Percentiles rank a stretch among this genome's conserved stretches.
phyloP scores from a whole-genome alignment of 2,329 filamentous ascomycete species.

The Aspergillus spinulosporus region DNA sequence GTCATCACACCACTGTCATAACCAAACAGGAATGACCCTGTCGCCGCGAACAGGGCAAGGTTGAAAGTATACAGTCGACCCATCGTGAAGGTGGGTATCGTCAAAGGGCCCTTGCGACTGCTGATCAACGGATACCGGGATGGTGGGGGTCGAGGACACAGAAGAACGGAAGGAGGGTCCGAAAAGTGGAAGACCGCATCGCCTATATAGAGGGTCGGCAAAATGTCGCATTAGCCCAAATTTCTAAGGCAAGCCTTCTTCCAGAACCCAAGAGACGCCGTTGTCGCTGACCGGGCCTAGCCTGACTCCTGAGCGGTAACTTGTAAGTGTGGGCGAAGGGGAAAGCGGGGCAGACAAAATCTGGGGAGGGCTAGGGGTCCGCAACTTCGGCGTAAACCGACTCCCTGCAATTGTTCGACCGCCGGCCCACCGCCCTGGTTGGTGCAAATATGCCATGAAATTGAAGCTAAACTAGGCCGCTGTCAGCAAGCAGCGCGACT shows the following conservation, averaged over 20 bases:
- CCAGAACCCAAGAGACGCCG: not conserved
- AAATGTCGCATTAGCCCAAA: not conserved
- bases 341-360: constrained; percentile 11
- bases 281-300: not conserved
- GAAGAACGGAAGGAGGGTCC: not conserved
- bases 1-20: constrained; percentile 43
- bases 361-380: constrained; percentile 6
- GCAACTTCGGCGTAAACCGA: not conserved
- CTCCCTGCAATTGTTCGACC: not conserved
- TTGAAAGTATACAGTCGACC: constrained; percentile 43
- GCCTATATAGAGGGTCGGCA: constrained; percentile 3
- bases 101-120: not conserved
- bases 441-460: constrained; percentile 5
- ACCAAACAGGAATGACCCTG: constrained; percentile 45
- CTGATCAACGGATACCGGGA: not conserved
- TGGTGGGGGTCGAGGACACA: not conserved
- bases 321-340: not conserved
- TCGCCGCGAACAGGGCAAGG: constrained; percentile 45
- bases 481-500: constrained; percentile 1
- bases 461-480: constrained; percentile 1
- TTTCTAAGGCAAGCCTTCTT: not conserved
- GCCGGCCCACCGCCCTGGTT: not conserved
- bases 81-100: constrained; percentile 24
- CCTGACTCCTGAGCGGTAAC: not conserved
- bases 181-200: constrained; percentile 1